Percentiles rank a stretch among this genome's conserved stretches.
These are phyloP conservation scores for Sporothrix schenckii DNA, from an alignment of 2,329 filamentous ascomycete species.

Conservation along the genomic window DNA sequence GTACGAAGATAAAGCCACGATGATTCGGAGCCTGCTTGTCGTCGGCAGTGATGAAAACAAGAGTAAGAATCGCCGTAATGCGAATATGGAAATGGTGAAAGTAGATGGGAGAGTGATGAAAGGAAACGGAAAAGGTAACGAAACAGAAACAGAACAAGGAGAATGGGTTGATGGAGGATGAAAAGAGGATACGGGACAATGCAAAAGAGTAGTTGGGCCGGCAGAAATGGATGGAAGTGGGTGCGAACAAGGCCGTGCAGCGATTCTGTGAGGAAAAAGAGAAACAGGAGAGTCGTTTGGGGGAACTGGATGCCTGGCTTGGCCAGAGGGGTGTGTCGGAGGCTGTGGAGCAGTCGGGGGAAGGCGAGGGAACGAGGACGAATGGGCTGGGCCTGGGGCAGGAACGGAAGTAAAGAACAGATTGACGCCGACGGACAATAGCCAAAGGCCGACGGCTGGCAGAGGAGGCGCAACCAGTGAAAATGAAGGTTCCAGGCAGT, in stretches of 20 bases:
- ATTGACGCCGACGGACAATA: neutral
- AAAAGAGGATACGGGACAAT: slow-evolving; percentile 6
- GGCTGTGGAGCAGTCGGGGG: slow-evolving; percentile 15
- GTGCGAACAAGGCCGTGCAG: slow-evolving; percentile 23
- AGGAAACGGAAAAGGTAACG: neutral
- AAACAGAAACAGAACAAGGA: slow-evolving; percentile 20
- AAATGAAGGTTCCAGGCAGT: neutral
- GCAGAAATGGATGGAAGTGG: slow-evolving; percentile 20
- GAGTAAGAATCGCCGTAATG: slow-evolving; percentile 12
- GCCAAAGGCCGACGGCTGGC: neutral
- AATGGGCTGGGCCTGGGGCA: slow-evolving; percentile 9
- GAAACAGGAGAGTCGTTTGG: slow-evolving; percentile 32
- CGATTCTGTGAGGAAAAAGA: slow-evolving; percentile 19
- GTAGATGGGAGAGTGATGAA: slow-evolving; percentile 5
- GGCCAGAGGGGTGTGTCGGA: slow-evolving; percentile 25
- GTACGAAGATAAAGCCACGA: slow-evolving; percentile 17
- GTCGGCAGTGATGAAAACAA: slow-evolving; percentile 20
- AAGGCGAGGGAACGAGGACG: slow-evolving; percentile 23
- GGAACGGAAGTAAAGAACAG: slow-evolving; percentile 3
- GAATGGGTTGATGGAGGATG: slow-evolving; percentile 15
- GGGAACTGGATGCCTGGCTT: slow-evolving; percentile 27
- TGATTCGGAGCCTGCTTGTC: neutral
- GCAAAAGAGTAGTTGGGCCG: neutral
- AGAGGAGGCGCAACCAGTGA: slow-evolving; percentile 9
- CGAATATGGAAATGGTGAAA: neutral